These are phyloP conservation scores for Penicillium griseofulvum DNA, from an alignment of 2,329 filamentous ascomycete genomes.

Conservation along the genomic window DNA sequence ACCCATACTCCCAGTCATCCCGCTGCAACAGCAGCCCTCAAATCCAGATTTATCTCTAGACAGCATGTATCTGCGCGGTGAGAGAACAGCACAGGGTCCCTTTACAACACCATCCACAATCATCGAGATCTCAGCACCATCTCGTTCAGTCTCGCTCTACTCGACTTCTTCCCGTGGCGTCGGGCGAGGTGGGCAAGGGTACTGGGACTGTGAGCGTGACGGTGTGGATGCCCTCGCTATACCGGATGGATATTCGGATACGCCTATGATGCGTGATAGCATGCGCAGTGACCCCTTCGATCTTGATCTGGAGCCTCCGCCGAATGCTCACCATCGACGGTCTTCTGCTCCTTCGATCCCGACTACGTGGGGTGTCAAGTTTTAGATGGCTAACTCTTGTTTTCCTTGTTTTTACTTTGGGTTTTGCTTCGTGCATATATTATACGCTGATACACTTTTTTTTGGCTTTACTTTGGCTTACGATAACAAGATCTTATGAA, in stretches of 20 bases:
- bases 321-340: conserved; percentile 33
- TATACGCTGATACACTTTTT: neutral
- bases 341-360: conserved; percentile 4
- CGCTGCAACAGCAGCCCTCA: conserved; percentile 3
- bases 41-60: conserved; percentile 10
- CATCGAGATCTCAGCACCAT: conserved; percentile 16
- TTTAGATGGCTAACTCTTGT: neutral
- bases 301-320: conserved; percentile 25
- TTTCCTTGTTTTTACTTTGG: neutral
- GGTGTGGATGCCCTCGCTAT: neutral
- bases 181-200: neutral
- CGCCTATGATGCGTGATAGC: conserved; percentile 19
- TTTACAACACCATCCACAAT: conserved; percentile 4
- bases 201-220: conserved; percentile 15
- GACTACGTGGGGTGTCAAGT: conserved; percentile 3
- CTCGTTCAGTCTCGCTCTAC: conserved; percentile 15
- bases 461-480: neutral
- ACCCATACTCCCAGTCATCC: conserved; percentile 10
- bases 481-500: conserved; percentile 5
- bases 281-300: conserved; percentile 39
- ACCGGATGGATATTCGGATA: neutral
- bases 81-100: neutral
- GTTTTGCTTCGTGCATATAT: neutral
- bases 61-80: neutral
- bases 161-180: conserved; percentile 13